Evolutionary conservation across 306 rosid genomes (phyloP).

Genomic region (Cucurbita ficifolia): DNA sequence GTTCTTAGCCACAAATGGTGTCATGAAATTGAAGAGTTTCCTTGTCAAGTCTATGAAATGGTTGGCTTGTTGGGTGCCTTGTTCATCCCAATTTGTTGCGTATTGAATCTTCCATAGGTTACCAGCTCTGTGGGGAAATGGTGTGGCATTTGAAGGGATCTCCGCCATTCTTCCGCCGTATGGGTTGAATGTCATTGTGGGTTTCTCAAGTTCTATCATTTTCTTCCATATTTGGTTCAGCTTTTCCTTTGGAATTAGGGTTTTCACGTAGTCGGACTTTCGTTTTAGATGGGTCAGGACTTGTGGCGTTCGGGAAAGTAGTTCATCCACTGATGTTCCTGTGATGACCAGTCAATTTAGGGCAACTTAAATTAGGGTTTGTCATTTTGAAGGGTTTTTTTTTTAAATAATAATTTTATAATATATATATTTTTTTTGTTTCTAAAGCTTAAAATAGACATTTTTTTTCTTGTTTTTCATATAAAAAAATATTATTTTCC

Average conservation of each 20-base stretch:
- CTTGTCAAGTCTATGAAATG: slow-evolving; percentile 1
- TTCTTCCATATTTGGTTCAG: slow-evolving; percentile 41
- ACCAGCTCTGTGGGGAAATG: slow-evolving; percentile 11
- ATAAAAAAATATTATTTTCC: no score
- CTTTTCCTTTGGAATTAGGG: slow-evolving; percentile 27
- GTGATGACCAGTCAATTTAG: neutral
- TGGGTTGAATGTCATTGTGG: slow-evolving; percentile 27
- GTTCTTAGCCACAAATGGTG: slow-evolving; percentile 9
- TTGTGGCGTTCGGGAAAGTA: slow-evolving; percentile 28
- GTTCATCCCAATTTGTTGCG: slow-evolving; percentile 3
- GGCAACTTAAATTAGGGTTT: no score
- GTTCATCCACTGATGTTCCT: slow-evolving; percentile 15
- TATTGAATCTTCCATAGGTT: slow-evolving; percentile 11
- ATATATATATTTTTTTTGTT: no score
- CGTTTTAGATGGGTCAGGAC: slow-evolving; percentile 26
- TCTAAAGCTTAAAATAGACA: no score
- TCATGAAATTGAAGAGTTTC: slow-evolving; percentile 9
- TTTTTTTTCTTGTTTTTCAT: no score
- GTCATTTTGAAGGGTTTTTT: no score
- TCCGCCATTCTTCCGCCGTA: slow-evolving; percentile 47
- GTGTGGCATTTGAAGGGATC: slow-evolving; percentile 8
- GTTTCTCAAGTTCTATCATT: slow-evolving; percentile 32
- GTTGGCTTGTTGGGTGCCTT: neutral
- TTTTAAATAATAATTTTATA: no score
- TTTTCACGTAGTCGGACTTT: slow-evolving; percentile 39